Conservation (phyloP, 225 moss, liverwort and hornwort species). For the Lunularia cruciata region DNA sequence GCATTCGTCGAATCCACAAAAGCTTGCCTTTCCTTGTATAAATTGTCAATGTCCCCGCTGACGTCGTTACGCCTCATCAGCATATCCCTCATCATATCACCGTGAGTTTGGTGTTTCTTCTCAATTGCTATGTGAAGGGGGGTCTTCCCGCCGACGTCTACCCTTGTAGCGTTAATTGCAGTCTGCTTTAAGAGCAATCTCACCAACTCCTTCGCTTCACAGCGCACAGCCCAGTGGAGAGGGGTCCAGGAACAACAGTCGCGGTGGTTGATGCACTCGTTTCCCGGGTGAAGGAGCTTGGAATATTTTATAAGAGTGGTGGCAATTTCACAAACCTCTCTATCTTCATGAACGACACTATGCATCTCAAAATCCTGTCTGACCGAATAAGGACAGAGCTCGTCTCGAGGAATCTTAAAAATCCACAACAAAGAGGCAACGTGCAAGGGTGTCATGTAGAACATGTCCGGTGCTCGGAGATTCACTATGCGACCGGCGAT, state of each 20-base stretch:
- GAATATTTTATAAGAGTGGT: not conserved
- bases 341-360: not conserved
- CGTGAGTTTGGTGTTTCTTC: not conserved
- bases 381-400: no score
- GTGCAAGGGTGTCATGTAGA: not conserved
- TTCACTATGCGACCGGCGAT: not conserved
- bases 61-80: slow-evolving; percentile 8
- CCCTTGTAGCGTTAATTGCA: not conserved
- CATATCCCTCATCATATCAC: not conserved
- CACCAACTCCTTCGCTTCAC: not conserved
- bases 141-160: not conserved
- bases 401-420: no score
- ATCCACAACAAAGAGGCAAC: not conserved
- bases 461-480: not conserved
- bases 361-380: no score
- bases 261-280: not conserved
- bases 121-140: slow-evolving; percentile 1
- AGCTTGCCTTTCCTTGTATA: slow-evolving; percentile 35
- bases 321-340: not conserved
- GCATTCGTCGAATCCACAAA: slow-evolving; percentile 44
- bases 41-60: slow-evolving; percentile 9
- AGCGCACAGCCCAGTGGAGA: slow-evolving; percentile 1
- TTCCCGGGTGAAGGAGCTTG: not conserved
- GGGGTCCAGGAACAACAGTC: slow-evolving; percentile 10
- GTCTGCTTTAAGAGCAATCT: not conserved